Conservation (phyloP, 495 filamentous ascomycete species). For the Astrothelium subdiscretum region DNA sequence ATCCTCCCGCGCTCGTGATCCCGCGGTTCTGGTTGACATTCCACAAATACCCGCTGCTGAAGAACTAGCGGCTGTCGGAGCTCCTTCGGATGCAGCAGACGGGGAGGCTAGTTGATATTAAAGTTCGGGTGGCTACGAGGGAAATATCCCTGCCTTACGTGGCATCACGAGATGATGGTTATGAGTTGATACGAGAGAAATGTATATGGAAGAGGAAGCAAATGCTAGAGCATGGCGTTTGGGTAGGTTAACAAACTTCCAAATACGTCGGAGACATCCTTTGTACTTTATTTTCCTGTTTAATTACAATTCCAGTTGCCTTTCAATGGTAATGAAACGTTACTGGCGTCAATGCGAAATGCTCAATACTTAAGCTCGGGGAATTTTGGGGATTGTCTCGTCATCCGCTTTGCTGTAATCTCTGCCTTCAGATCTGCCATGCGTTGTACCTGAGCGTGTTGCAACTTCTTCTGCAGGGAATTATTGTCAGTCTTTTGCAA, state of each 20-base stretch:
- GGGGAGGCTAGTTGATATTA: neutral
- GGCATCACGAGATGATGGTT: too few species aligned
- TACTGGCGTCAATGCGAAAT: too few species aligned
- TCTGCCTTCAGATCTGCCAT: neutral
- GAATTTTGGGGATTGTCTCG: neutral
- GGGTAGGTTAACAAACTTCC: neutral
- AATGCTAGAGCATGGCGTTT: neutral
- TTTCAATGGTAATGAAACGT: too few species aligned
- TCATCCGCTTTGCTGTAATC: neutral
- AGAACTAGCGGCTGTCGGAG: constrained; percentile 18
- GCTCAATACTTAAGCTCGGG: neutral
- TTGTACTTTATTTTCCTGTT: too few species aligned
- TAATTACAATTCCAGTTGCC: too few species aligned
- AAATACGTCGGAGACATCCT: too few species aligned
- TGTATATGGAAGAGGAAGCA: neutral
- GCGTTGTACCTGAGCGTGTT: neutral
- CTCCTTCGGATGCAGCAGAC: neutral
- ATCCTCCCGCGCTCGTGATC: constrained; percentile 16
- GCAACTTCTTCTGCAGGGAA: neutral
- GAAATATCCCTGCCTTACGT: too few species aligned
- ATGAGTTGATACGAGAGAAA: neutral
- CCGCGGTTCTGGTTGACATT: constrained; percentile 23
- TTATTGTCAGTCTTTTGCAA: neutral
- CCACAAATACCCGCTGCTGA: constrained; percentile 20
- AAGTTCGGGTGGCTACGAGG: neutral